A percentile compares a stretch with the other conserved stretches of the same genome.
These are phyloP conservation scores for Panicum miliaceum DNA, from an alignment of 176 grass and related monocot species.

Conservation along the genomic window DNA sequence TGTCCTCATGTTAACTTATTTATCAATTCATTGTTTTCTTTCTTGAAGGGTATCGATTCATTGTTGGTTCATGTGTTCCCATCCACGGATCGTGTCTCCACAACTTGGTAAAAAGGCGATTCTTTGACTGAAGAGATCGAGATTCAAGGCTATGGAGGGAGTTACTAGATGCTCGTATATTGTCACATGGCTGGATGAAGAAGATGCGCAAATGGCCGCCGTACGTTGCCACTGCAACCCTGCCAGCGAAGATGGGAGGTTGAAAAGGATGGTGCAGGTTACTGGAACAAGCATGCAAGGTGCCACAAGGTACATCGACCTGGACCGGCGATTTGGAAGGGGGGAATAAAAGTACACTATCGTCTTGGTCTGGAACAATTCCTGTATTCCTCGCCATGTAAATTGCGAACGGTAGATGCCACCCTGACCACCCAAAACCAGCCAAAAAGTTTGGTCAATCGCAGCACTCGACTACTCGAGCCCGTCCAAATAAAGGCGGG, in stretches of 20 bases:
- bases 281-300: conserved; percentile 27
- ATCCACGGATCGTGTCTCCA: conserved; percentile 18
- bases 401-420: conserved; percentile 31
- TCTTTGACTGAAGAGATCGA: conserved; percentile 3
- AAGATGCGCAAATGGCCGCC: conserved; percentile 3
- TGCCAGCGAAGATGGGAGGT: not conserved
- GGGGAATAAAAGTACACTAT: conserved; percentile 41
- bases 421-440: conserved; percentile 24
- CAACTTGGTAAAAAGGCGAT: conserved; percentile 40
- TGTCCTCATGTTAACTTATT: conserved; percentile 11
- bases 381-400: not conserved
- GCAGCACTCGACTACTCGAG: not conserved
- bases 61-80: conserved; percentile 7
- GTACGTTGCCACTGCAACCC: not conserved
- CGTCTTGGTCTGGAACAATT: conserved; percentile 39
- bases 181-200: conserved; percentile 20
- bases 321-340: conserved; percentile 18
- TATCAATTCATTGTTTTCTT: not conserved
- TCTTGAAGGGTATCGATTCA: not conserved
- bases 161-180: not conserved
- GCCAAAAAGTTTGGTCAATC: not conserved
- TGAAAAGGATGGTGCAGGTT: conserved; percentile 52
- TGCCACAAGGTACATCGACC: not conserved
- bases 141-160: not conserved
- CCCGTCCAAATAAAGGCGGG: not conserved